phyloP scores from a whole-genome alignment of 345 rosid species.

The Leavenworthia alabamica region DNA sequence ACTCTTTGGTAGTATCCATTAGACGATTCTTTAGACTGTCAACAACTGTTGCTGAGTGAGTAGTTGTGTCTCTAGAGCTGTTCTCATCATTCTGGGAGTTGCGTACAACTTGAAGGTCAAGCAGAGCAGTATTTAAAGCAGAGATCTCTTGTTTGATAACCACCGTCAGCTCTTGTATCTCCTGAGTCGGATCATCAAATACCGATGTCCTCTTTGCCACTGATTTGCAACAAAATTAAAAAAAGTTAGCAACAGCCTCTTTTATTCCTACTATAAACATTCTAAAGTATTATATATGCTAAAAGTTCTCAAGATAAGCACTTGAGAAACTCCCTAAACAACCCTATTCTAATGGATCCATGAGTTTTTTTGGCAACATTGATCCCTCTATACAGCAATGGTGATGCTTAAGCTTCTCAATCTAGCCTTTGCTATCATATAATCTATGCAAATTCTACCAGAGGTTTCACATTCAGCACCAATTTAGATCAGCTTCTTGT shows the following conservation, averaged over 20 bases:
- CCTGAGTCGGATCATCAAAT: constrained; percentile 75
- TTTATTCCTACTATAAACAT: background rate
- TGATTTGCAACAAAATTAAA: constrained; percentile 16
- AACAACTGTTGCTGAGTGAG: constrained; percentile 68
- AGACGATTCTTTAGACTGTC: constrained; percentile 69
- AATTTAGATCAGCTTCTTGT: background rate
- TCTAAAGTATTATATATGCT: background rate
- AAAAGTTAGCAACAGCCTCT: background rate
- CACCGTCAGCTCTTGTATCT: constrained; percentile 75
- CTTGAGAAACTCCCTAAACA: background rate
- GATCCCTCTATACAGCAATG: background rate
- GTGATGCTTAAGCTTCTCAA: background rate
- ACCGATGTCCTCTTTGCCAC: constrained; percentile 86
- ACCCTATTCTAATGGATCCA: background rate
- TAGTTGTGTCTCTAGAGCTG: constrained; percentile 59
- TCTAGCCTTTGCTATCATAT: background rate
- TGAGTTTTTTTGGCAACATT: background rate
- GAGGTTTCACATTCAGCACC: background rate
- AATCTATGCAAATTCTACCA: background rate
- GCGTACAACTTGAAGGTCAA: constrained; percentile 64
- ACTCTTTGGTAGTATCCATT: constrained; percentile 79
- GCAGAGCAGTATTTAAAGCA: constrained; percentile 65
- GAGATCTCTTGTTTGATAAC: constrained; percentile 82
- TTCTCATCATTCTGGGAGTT: constrained; percentile 52
- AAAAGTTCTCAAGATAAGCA: background rate